Conservation (phyloP, 768 basidiomycete genomes). For the Sutorius australiensis region DNA sequence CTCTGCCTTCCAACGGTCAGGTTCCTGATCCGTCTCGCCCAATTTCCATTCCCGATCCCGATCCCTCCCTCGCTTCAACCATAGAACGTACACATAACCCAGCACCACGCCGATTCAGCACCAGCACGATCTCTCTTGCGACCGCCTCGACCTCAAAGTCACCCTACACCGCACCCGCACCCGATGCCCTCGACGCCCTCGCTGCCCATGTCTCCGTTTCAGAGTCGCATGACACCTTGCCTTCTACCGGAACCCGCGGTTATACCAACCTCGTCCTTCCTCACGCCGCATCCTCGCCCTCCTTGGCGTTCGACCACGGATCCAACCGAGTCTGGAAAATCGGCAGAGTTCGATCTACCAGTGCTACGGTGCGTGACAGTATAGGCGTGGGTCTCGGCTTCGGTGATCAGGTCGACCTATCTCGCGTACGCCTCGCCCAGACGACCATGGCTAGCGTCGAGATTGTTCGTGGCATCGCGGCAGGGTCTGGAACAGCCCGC, state of each 20-base stretch:
- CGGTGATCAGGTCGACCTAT: constrained; percentile 63
- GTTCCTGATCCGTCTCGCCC: background rate
- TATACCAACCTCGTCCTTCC: constrained; percentile 54
- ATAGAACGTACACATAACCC: constrained; percentile 10
- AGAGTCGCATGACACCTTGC: constrained; percentile 20
- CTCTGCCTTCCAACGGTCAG: constrained; percentile 9
- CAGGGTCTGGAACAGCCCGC: constrained; percentile 15
- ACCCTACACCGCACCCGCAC: constrained; percentile 28
- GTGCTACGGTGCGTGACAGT: constrained; percentile 21
- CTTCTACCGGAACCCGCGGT: constrained; percentile 55
- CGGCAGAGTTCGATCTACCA: constrained; percentile 8
- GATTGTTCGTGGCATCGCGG: constrained; percentile 55
- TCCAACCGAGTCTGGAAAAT: constrained; percentile 27
- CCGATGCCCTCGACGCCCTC: constrained; percentile 31
- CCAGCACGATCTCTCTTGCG: constrained; percentile 10
- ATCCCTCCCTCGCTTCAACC: constrained; percentile 6
- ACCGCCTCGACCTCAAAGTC: constrained; percentile 29
- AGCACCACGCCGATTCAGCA: constrained; percentile 13
- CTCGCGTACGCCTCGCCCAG: constrained; percentile 73
- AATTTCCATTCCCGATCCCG: background rate
- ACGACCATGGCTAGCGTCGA: constrained; percentile 88
- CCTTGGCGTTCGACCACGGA: constrained; percentile 9
- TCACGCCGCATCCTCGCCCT: constrained; percentile 29
- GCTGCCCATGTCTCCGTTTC: constrained; percentile 31
- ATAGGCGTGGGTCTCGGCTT: constrained; percentile 28